Evolutionary conservation across 1,284 basidiomycete species (phyloP).

Genomic region (Volvariella volvacea): DNA sequence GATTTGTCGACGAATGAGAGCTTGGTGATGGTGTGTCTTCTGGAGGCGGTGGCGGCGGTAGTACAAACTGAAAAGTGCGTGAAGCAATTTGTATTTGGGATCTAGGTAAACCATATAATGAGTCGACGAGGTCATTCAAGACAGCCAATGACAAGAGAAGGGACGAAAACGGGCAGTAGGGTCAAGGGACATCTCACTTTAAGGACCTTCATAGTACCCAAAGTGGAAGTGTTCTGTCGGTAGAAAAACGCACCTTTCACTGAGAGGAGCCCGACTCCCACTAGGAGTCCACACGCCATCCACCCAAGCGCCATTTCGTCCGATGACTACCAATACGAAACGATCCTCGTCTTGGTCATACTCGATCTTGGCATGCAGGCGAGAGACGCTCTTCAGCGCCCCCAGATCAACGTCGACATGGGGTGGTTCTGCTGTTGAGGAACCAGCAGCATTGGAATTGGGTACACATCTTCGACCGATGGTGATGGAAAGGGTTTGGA

Average conservation of each 20-base stretch:
- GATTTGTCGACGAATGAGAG: conserved; percentile 54
- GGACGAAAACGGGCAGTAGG: too few species aligned
- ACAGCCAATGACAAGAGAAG: too few species aligned
- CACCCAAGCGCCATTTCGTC: conserved; percentile 96
- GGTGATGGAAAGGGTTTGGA: conserved; percentile 76
- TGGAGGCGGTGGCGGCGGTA: conserved; percentile 70
- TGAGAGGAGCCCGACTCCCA: conserved; percentile 77
- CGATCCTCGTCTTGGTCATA: conserved; percentile 83
- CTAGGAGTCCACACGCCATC: conserved; percentile 93
- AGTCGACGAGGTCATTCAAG: conserved; percentile 6
- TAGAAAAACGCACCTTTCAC: conserved; percentile 60
- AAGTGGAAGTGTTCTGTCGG: conserved; percentile 3
- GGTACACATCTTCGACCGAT: conserved; percentile 67
- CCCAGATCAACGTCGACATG: conserved; percentile 95
- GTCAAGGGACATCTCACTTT: too few species aligned
- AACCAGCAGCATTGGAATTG: conserved; percentile 51
- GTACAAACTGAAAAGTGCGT: conserved; percentile 93
- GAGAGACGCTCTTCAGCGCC: conserved; percentile 92
- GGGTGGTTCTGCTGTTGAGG: conserved; percentile 50
- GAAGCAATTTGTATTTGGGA: conserved; percentile 99
- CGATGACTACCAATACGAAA: conserved; percentile 88
- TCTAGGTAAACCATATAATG: conserved; percentile 36
- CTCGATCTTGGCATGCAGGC: conserved; percentile 93
- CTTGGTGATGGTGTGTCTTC: conserved; percentile 74
- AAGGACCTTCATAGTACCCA: background rate